Evolutionary conservation across 1,139 yeast genomes (phyloP).

Genomic region (Sugiyamaella xylanicola): DNA sequence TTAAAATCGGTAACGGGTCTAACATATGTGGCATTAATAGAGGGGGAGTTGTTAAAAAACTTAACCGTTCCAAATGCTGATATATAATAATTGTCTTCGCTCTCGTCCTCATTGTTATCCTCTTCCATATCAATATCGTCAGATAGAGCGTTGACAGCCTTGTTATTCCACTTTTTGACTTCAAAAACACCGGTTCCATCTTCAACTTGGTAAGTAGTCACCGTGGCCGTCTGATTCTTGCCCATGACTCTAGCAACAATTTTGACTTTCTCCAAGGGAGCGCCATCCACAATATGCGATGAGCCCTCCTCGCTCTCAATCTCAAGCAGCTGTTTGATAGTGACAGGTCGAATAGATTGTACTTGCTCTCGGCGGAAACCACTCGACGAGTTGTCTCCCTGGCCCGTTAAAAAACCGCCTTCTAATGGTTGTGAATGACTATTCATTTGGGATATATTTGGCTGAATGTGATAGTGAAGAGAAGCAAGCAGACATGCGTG

Average conservation of each 20-base stretch:
- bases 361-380: constrained; percentile 14
- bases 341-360: constrained; percentile 68
- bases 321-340: constrained; percentile 74
- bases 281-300: constrained; percentile 64
- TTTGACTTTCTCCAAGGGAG: constrained; percentile 60
- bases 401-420: not conserved
- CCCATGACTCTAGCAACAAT: constrained; percentile 68
- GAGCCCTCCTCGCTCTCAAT: constrained; percentile 56
- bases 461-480: not conserved
- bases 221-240: constrained; percentile 57
- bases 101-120: constrained; percentile 17
- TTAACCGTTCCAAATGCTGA: constrained; percentile 72
- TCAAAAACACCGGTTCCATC: constrained; percentile 85
- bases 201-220: constrained; percentile 61
- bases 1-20: constrained; percentile 67
- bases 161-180: constrained; percentile 52
- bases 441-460: not conserved
- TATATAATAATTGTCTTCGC: constrained; percentile 46
- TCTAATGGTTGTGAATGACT: not conserved
- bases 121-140: constrained; percentile 33
- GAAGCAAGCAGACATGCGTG: not conserved
- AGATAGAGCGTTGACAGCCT: not conserved
- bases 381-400: not conserved
- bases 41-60: constrained; percentile 67
- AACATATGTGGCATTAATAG: constrained; percentile 65